These are phyloP conservation scores for Leishmania gerbilli DNA, from an alignment of 208 protist species.

Conservation along the genomic window DNA sequence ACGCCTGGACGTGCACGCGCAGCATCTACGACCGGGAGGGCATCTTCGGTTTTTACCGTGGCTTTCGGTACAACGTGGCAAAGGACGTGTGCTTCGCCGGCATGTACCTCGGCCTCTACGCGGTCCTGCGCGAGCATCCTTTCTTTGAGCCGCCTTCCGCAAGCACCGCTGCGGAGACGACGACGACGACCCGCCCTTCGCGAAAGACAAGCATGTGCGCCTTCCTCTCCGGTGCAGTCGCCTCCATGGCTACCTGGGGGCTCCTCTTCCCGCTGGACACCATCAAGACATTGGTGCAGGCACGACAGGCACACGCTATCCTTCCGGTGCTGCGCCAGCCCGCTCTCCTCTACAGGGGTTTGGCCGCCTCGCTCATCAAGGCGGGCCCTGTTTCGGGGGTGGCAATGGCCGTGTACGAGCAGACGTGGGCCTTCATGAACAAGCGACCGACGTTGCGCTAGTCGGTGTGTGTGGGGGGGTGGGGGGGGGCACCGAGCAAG, in stretches of 20 bases:
- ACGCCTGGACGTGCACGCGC: constrained; percentile 75
- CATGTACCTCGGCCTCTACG: constrained; percentile 81
- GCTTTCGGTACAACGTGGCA: constrained; percentile 63
- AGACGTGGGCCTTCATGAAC: constrained; percentile 20
- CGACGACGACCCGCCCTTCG: neutral
- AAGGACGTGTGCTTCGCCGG: constrained; percentile 82
- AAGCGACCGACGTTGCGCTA: neutral
- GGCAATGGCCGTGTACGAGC: constrained; percentile 82
- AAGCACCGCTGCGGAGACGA: neutral
- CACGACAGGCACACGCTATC: constrained; percentile 40
- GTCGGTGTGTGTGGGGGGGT: no score
- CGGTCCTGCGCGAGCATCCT: constrained; percentile 28
- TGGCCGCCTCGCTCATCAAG: constrained; percentile 69
- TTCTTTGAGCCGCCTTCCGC: neutral
- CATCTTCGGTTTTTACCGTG: constrained; percentile 75
- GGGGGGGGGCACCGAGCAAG: neutral
- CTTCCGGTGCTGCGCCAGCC: constrained; percentile 28
- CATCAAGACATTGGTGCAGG: constrained; percentile 85
- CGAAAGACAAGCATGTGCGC: constrained; percentile 27
- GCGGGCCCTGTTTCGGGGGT: constrained; percentile 77
- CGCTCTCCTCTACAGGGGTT: constrained; percentile 56
- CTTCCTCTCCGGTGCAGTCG: constrained; percentile 60
- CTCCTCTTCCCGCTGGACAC: constrained; percentile 87
- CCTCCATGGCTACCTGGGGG: constrained; percentile 76
- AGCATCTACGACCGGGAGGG: constrained; percentile 68